phyloP scores from a whole-genome alignment of 768 basidiomycete genomes.

The Leccinum longicurvipes region DNA sequence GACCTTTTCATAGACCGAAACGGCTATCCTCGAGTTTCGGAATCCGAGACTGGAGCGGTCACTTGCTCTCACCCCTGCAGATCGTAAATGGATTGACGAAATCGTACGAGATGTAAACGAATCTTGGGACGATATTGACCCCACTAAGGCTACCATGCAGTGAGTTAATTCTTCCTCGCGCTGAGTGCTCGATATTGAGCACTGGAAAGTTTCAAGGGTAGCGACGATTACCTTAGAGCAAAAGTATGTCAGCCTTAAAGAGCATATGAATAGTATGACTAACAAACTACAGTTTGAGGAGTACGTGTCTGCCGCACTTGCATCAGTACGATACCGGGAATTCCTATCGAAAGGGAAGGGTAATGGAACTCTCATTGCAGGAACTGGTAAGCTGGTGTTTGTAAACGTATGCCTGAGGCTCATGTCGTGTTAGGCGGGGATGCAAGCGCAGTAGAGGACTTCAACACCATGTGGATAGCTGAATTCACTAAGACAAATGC shows the following conservation, averaged over 20 bases:
- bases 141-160: slow-evolving; percentile 60
- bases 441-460: slow-evolving; percentile 65
- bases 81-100: slow-evolving; percentile 98
- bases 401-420: slow-evolving; percentile 11
- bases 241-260: slow-evolving; percentile 50
- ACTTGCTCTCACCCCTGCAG: slow-evolving; percentile 82
- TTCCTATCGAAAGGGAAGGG: slow-evolving; percentile 71
- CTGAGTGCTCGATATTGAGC: background rate
- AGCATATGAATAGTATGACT: background rate
- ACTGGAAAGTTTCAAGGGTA: slow-evolving; percentile 79
- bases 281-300: slow-evolving; percentile 67
- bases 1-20: slow-evolving; percentile 65
- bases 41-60: slow-evolving; percentile 77
- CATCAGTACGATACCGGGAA: slow-evolving; percentile 87
- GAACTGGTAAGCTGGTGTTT: slow-evolving; percentile 38
- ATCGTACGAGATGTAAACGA: slow-evolving; percentile 84
- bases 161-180: slow-evolving; percentile 36
- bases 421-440: slow-evolving; percentile 44
- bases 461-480: slow-evolving; percentile 82
- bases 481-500: slow-evolving; percentile 89
- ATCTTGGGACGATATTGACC: slow-evolving; percentile 67
- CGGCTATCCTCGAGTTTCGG: slow-evolving; percentile 80
- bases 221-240: slow-evolving; percentile 88
- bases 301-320: slow-evolving; percentile 84
- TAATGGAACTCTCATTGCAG: slow-evolving; percentile 62